A percentile compares a stretch with the other conserved stretches of the same genome.
Conservation (phyloP, 2,329 filamentous ascomycete species). For the Paecilomyces formosus region DNA sequence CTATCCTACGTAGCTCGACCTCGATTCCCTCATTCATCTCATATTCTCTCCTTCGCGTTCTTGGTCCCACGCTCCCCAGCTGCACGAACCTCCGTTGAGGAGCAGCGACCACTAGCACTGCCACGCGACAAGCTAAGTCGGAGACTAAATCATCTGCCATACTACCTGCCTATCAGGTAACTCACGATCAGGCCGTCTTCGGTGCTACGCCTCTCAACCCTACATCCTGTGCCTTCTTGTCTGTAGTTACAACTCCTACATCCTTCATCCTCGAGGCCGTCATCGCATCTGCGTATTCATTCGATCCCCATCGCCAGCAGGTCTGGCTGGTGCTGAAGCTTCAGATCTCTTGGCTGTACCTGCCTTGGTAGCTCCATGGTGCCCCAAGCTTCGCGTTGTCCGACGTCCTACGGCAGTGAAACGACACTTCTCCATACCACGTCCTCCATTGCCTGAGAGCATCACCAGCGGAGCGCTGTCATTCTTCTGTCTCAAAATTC, state of each 20-base stretch:
- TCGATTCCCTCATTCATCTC: neutral
- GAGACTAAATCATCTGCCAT: neutral
- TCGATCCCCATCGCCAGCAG: neutral
- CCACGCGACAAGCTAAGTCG: neutral
- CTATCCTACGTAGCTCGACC: neutral
- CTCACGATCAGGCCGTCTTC: neutral
- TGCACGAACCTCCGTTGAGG: neutral
- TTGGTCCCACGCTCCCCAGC: neutral
- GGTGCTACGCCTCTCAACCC: neutral
- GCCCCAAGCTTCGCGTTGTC: slow-evolving; percentile 12
- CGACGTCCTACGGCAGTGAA: neutral
- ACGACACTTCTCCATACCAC: neutral
- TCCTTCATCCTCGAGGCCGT: neutral
- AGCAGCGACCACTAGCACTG: neutral
- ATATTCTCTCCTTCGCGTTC: neutral
- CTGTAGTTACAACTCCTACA: neutral
- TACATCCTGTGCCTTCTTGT: neutral
- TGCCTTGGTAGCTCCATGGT: slow-evolving; percentile 2
- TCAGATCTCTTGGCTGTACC: neutral
- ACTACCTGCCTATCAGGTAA: neutral
- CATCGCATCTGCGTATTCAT: neutral
- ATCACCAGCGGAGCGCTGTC: neutral
- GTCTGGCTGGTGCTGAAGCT: neutral
- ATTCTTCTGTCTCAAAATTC: neutral
- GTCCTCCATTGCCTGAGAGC: neutral